Base-by-base conservation (phyloP, 2,329 filamentous ascomycete species). In the Colletotrichum chlorophyti region DNA sequence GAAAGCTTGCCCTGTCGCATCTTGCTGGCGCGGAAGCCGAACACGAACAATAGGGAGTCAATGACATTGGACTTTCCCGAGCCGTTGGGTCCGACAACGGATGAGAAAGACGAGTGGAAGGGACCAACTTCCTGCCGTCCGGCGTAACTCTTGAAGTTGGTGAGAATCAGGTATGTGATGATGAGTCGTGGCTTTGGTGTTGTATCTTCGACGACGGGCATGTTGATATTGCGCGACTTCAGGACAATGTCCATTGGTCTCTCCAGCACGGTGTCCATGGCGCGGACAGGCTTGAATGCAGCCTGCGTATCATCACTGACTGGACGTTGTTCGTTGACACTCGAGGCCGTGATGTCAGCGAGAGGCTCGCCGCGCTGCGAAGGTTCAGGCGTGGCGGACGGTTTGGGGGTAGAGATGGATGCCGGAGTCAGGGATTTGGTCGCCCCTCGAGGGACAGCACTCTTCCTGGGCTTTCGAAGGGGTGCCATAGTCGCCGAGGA, bases 1-100 rank as follows among this genome's bases (percentile, higher is more conserved):
- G 95, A 99, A 43, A 99, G 93, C 77, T 99, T 99, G 69, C 95
- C 95, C 74, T 99, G 95, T 69, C 95, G 86, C 95, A 99, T 99
- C 77, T 99, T 99, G 81, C 94, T 98, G 37, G 95, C 95, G 60
- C 95, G 89, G 79, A 99, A 99, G 51, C 96, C 95, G 70, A 99
- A 99, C n/a, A 99, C 95, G 69, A 99, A 99, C 1, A 99, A 85
- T 24, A 99, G 79, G 2, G 95, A 97, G 75, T 99, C 95, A 70
- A 99, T 99, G 62, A 99, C 96, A 68, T 99, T 99, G 19, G 95
- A 98, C 73, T 99, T 99, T 58, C 95, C 95, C 9, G 95, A 99
- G 61, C 95, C 95, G 72, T 99, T 99, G 46, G 96, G 95, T 1
- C 95, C 96, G 9, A 99, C 95, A 2, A 99, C 95, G 0, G 95